Evolutionary conservation across 1,284 basidiomycete genomes (phyloP), one percentile per base, ranked within the genome.

Genomic region (Pseudozyma pruni): DNA sequence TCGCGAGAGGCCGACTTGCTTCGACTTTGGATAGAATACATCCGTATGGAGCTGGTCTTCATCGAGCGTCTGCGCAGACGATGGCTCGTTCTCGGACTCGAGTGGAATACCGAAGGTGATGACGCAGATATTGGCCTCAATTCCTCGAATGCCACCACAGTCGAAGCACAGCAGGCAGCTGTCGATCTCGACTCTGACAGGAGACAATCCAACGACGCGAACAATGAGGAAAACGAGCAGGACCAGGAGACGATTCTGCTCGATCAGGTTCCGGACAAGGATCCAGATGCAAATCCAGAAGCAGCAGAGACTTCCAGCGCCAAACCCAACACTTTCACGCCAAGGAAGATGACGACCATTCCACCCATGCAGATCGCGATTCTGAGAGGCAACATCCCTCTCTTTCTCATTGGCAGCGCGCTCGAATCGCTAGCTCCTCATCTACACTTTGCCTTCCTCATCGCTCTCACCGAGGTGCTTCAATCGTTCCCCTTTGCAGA

Each of bases 21-120:
- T 19, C 70, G 73, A n/a, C 68, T 81, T 5, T 80, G 78, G 76
- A 52, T 76, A 10, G 76, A 80, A 41, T 81, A 94, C 82, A 88
- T 93, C 68, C 90, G 90, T 76, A 92, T 96, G 88, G 94, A 97
- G 83, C 84, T 95, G 8, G 90, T 90, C 3, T 96, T 93, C 83
- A 86, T 93, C 16, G 93, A 96, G 84, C 88, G 88, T 10, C 84
- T 96, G 48, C 85, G 92, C 37, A 85, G 92, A 60, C 86, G 93
- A 38, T 94, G 92, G 92, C 87, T 87, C 42, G 86, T 91, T 7
- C 85, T 92, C 13, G 91, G 90, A 3, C 88, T 92, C 35, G 60
- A 74, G 31, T 72, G 75, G 61, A 64, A 68, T 10, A 44, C 44
- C n/a, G 45, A 62, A 16, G 37, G 17, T 10, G 1, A 19, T 4